Base-by-base conservation (phyloP, 2,329 filamentous ascomycete genomes). In the Neonectria punicea region DNA sequence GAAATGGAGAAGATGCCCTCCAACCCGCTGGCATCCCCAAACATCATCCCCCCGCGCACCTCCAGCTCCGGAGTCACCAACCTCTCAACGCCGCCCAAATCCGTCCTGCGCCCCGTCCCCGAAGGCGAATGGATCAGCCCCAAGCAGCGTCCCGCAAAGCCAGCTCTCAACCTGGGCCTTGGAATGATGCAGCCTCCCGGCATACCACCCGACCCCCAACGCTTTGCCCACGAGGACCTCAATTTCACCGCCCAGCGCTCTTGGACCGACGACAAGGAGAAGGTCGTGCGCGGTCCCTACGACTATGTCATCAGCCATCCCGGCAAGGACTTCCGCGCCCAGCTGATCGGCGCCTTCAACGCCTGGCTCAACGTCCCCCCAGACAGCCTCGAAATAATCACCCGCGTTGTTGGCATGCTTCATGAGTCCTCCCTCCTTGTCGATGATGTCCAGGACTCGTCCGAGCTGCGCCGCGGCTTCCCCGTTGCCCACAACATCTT, bases 401-500 rank as follows among this genome's bases (percentile, higher is more conserved):
- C 91, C 30, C 89, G 88, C 66, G 92, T 94, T 4, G 88, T 97
- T 11, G 91, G 90, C 72, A 95, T 95, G 92, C 85, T 97, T 51
- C 93, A 97, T 80, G 95, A 93, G 43, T 90, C 93, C 3, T 94
- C 92, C 4, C 83, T 97, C 60, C 87, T 97, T 25, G 88, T 97
- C 61, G 93, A 97, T 80, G 94, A 97, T 78, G 93, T 97, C 7
- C 92, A 97, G 81, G 93, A 97, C 80, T 89, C 87, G 46, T 94
- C 92, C 2, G 80, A 89, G 67, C 85, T 97, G 30, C 90, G 93
- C 44, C 87, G 93, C 44, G 93, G 93, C 46, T 85, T 93, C 43
- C 93, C 93, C 13, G 93, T 95, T 20, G 92, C 93, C 3, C 92
- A 97, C 80, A 88, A 84, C 77, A 93, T 97, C 72, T 97, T 94